These are phyloP conservation scores for Diaporthe citri DNA, from an alignment of 2,329 filamentous ascomycete genomes.

Conservation along the genomic window DNA sequence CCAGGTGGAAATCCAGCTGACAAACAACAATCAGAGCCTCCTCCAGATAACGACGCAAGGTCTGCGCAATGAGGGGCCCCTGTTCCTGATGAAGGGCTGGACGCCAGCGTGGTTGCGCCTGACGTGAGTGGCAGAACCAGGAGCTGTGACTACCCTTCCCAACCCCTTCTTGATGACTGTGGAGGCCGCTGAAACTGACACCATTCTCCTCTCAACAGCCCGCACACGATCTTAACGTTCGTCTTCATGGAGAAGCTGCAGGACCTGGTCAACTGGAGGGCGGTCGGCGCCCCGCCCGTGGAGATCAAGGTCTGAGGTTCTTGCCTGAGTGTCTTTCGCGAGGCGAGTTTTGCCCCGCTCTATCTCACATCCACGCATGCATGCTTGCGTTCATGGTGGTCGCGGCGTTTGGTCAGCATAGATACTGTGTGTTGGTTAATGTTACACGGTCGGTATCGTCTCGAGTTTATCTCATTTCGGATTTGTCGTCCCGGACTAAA, in stretches of 20 bases:
- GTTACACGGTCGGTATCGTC: not conserved
- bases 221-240: constrained; percentile 60
- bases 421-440: not conserved
- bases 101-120: constrained; percentile 59
- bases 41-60: constrained; percentile 51
- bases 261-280: constrained; percentile 44
- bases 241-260: constrained; percentile 60
- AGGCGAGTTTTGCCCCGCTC: too few relatives aligned
- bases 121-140: constrained; percentile 52
- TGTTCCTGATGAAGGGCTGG: constrained; percentile 61
- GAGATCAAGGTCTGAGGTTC: constrained; percentile 37
- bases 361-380: not conserved
- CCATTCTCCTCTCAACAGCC: too few relatives aligned
- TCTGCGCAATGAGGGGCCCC: constrained; percentile 53
- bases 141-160: too few relatives aligned
- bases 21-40: constrained; percentile 45
- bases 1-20: too few relatives aligned
- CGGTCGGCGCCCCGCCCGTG: not conserved
- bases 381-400: not conserved
- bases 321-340: not conserved
- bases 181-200: too few relatives aligned
- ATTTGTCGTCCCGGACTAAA: not conserved
- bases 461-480: not conserved
- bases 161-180: too few relatives aligned
- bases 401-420: not conserved